A percentile compares a stretch with the other conserved stretches of the same genome.
phyloP scores from a whole-genome alignment of 2,329 filamentous ascomycete genomes.

The Arthrobotrys iridis region DNA sequence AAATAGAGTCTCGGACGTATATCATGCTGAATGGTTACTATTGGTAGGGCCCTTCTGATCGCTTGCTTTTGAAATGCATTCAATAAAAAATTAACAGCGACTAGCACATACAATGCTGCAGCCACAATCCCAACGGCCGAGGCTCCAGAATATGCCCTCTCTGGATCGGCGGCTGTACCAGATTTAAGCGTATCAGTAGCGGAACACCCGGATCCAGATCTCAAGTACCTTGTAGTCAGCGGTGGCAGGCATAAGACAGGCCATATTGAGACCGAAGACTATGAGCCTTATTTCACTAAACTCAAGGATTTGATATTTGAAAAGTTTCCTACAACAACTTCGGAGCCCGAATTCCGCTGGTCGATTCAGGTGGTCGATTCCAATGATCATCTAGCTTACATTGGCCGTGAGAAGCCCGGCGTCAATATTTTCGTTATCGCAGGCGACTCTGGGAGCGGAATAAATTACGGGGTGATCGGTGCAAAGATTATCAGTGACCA shows the following conservation, averaged over 20 bases:
- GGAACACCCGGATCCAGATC: conserved; percentile 64
- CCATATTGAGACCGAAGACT: conserved; percentile 63
- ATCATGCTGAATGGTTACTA: conserved; percentile 11
- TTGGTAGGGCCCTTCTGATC: not conserved
- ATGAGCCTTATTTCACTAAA: conserved; percentile 63
- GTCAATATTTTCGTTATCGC: conserved; percentile 67
- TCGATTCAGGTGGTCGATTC: conserved; percentile 70
- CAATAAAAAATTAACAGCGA: conserved; percentile 26
- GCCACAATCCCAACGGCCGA: conserved; percentile 67
- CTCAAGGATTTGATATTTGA: conserved; percentile 68
- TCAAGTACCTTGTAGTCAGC: conserved; percentile 69
- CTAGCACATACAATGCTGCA: conserved; percentile 69
- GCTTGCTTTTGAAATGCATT: too few species aligned
- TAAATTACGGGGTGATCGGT: conserved; percentile 69
- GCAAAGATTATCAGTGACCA: conserved; percentile 67
- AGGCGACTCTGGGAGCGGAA: conserved; percentile 69
- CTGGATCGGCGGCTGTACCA: conserved; percentile 65
- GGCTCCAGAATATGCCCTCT: conserved; percentile 68
- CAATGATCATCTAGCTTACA: conserved; percentile 68
- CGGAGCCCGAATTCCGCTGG: conserved; percentile 68
- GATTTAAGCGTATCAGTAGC: conserved; percentile 70
- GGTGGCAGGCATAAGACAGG: conserved; percentile 70
- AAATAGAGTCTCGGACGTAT: conserved; percentile 10
- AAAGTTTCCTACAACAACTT: conserved; percentile 65
- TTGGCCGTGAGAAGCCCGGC: conserved; percentile 64